Evolutionary conservation across 345 rosid genomes (phyloP).

Genomic region (Cardamine occulta): DNA sequence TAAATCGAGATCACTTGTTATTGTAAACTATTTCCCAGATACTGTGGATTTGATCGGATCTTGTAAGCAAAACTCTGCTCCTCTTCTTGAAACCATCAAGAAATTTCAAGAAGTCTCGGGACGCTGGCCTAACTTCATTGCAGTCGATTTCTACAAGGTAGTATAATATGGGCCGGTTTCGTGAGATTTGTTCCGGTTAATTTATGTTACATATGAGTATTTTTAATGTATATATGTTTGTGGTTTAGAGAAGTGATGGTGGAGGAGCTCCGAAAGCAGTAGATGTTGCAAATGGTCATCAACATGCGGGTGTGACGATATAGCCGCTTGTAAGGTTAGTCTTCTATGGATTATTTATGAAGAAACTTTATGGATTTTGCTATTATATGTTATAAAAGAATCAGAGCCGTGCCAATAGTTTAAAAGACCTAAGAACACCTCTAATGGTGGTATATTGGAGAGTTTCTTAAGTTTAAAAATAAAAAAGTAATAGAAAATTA

Average conservation of each 20-base stretch:
- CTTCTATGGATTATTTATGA: background rate
- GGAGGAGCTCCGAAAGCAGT: constrained; percentile 83
- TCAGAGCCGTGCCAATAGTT: too few relatives aligned
- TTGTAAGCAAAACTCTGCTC: constrained; percentile 81
- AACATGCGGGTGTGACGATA: constrained; percentile 68
- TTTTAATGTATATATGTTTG: background rate
- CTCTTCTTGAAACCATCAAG: constrained; percentile 56
- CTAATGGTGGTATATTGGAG: too few relatives aligned
- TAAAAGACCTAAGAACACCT: too few relatives aligned
- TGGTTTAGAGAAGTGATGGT: constrained; percentile 76
- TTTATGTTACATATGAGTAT: background rate
- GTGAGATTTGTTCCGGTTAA: background rate
- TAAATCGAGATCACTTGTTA: constrained; percentile 60
- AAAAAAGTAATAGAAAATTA: too few relatives aligned
- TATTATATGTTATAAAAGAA: background rate
- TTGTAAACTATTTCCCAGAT: constrained; percentile 74
- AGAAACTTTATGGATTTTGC: constrained; percentile 5
- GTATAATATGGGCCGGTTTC: background rate
- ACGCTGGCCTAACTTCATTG: constrained; percentile 94
- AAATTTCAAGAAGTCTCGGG: constrained; percentile 68
- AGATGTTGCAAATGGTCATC: constrained; percentile 78
- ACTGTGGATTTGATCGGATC: constrained; percentile 54
- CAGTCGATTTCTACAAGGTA: constrained; percentile 93
- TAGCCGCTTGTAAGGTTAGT: constrained; percentile 71
- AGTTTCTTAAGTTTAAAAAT: too few relatives aligned